Conservation (phyloP, 495 filamentous ascomycete genomes). For the Neurospora sp. region DNA sequence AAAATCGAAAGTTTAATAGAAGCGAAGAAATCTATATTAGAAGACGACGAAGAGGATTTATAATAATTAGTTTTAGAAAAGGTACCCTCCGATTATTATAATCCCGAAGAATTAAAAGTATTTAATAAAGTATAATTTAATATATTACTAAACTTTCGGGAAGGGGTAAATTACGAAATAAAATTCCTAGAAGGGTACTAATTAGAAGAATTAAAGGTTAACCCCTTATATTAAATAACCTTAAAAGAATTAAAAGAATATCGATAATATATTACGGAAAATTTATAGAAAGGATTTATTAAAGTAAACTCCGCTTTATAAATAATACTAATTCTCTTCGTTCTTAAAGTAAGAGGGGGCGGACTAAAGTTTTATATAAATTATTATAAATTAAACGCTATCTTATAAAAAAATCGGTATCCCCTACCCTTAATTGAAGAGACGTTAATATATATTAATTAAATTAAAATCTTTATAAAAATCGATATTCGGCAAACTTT, state of each 20-base stretch:
- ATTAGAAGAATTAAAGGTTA: neutral
- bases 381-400: constrained; percentile 12
- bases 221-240: constrained; percentile 18
- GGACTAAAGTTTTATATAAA: constrained; percentile 18
- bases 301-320: neutral
- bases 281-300: constrained; percentile 6
- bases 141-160: too few species aligned
- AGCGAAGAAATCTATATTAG: neutral
- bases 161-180: neutral
- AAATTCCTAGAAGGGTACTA: neutral
- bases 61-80: neutral
- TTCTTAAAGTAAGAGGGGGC: constrained; percentile 20
- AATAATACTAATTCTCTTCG: constrained; percentile 32
- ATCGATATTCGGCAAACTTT: constrained; percentile 31
- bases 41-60: neutral
- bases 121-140: neutral
- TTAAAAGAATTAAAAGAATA: constrained; percentile 12
- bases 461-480: constrained; percentile 6
- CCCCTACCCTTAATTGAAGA: constrained; percentile 37
- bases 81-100: too few species aligned
- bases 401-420: constrained; percentile 35
- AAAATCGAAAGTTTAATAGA: neutral
- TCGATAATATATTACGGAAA: constrained; percentile 4
- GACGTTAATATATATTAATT: constrained; percentile 17
- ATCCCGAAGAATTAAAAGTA: neutral